A percentile compares a stretch with the other conserved stretches of the same genome.
Conservation (phyloP, 208 protist genomes). For the Acanthamoeba healyi region DNA sequence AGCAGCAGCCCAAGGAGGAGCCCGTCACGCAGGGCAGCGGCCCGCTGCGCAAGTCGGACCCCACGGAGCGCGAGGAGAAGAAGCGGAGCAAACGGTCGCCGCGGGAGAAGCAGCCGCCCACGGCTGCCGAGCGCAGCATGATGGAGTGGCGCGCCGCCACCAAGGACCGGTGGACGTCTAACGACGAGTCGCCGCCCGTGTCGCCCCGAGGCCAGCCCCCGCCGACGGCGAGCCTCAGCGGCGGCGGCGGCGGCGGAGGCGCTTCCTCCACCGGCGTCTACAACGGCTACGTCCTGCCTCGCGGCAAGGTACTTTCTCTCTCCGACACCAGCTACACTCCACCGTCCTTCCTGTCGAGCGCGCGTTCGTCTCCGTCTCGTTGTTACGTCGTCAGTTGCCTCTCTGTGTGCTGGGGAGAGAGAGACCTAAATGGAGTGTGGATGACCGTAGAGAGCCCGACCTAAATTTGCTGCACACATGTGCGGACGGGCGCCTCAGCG, state of each 20-base stretch:
- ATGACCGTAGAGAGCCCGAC: too few species aligned
- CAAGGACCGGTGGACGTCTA: slow-evolving; percentile 6
- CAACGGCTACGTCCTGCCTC: background rate
- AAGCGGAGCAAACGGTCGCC: background rate
- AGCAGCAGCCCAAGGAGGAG: background rate
- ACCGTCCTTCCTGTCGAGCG: too few species aligned
- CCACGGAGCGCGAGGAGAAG: background rate
- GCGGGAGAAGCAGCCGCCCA: background rate
- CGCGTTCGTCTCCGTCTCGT: too few species aligned
- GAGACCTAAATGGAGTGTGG: too few species aligned
- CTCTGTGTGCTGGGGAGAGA: too few species aligned
- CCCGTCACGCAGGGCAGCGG: background rate
- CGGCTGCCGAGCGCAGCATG: background rate
- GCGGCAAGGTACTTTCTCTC: background rate
- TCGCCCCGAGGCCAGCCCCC: background rate
- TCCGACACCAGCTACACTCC: too few species aligned
- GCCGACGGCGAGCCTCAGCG: background rate
- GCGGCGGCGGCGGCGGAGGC: too few species aligned
- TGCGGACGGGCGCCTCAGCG: too few species aligned
- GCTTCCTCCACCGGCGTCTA: background rate
- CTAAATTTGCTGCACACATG: too few species aligned
- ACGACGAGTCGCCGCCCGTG: background rate
- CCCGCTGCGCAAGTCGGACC: background rate
- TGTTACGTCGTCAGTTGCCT: too few species aligned
- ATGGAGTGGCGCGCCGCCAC: background rate